These are phyloP conservation scores for Intubia oerlemansii DNA, from an alignment of 2,329 filamentous ascomycete species.

Conservation along the genomic window DNA sequence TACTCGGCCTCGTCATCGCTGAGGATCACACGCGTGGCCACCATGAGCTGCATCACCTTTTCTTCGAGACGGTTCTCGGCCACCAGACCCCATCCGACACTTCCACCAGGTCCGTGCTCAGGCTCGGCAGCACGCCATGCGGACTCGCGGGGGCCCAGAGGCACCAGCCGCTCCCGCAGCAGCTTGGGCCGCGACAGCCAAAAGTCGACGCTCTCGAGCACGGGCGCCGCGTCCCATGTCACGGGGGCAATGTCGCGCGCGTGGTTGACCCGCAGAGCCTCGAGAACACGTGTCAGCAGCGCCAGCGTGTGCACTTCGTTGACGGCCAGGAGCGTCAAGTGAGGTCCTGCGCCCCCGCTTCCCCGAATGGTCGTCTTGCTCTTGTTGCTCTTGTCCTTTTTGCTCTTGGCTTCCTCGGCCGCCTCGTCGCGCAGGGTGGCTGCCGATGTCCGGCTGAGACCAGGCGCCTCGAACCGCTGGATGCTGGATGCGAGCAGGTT, in stretches of 20 bases:
- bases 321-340: conserved; percentile 52
- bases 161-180: conserved; percentile 51
- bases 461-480: conserved; percentile 44
- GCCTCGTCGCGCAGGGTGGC: background rate
- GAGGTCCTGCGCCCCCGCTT: conserved; percentile 25
- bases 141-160: conserved; percentile 50
- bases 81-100: conserved; percentile 13
- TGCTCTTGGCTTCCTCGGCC: background rate
- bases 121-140: conserved; percentile 30
- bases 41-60: conserved; percentile 50
- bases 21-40: conserved; percentile 33
- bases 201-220: conserved; percentile 69
- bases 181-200: conserved; percentile 50
- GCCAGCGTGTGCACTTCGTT: conserved; percentile 63
- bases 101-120: no score
- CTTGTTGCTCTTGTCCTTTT: no score
- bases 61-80: conserved; percentile 50
- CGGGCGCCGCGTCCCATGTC: conserved; percentile 48
- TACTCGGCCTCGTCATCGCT: conserved; percentile 19
- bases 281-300: conserved; percentile 52
- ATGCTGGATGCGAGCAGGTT: conserved; percentile 53
- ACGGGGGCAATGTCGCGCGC: conserved; percentile 53
- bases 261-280: conserved; percentile 40
- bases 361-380: no score
- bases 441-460: conserved; percentile 22